Evolutionary conservation across 179 eudicot genomes (phyloP).

Genomic region (Beta lomatogona): DNA sequence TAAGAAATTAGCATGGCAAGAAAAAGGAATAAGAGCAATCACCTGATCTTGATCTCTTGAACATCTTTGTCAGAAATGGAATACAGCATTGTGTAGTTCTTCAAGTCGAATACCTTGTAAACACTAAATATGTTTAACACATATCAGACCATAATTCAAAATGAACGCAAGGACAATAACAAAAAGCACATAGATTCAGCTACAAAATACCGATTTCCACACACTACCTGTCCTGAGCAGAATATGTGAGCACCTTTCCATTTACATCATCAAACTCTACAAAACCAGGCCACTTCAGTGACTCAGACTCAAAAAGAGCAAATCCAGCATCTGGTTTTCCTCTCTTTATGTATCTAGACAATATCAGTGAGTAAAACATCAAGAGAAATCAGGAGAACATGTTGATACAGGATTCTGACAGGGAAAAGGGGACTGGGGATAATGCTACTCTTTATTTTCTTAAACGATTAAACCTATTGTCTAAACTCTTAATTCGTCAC

Average conservation of each 20-base stretch:
- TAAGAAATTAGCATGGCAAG: neutral
- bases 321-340: constrained; percentile 94
- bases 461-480: no score
- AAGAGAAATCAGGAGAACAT: neutral
- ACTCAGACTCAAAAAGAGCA: constrained; percentile 86
- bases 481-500: neutral
- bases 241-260: constrained; percentile 91
- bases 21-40: constrained; percentile 21
- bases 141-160: constrained; percentile 8
- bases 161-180: neutral
- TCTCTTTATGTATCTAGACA: constrained; percentile 69
- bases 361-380: constrained; percentile 3
- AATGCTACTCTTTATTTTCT: neutral
- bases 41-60: constrained; percentile 95
- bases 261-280: constrained; percentile 97
- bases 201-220: neutral
- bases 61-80: constrained; percentile 85
- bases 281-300: constrained; percentile 95
- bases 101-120: constrained; percentile 93
- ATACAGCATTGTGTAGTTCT: constrained; percentile 82
- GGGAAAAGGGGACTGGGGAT: neutral
- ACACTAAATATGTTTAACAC: constrained; percentile 48
- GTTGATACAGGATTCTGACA: neutral
- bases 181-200: neutral
- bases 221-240: constrained; percentile 88